phyloP scores from a whole-genome alignment of 2,329 filamentous ascomycete genomes.

The Cyclaneusma minus region DNA sequence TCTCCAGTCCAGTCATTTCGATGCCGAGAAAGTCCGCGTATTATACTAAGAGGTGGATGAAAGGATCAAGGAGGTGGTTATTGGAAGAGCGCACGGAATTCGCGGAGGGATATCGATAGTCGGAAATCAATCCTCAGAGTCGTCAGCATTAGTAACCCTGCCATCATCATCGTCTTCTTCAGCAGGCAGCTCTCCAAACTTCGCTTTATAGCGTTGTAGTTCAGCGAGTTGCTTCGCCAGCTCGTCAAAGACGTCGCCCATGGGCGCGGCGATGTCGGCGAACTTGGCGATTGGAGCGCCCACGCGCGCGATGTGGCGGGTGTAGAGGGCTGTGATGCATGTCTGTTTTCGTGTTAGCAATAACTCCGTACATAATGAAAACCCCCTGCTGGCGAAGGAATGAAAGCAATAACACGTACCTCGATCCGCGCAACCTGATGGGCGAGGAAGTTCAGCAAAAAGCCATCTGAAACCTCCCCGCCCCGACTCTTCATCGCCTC shows the following conservation, averaged over 20 bases:
- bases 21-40: too few relatives aligned
- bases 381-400: background rate
- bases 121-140: too few relatives aligned
- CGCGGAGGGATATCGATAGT: too few relatives aligned
- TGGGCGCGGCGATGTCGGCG: constrained; percentile 61
- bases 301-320: constrained; percentile 67
- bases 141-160: too few relatives aligned
- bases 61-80: too few relatives aligned
- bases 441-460: constrained; percentile 79
- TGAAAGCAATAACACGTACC: constrained; percentile 30
- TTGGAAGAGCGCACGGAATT: too few relatives aligned
- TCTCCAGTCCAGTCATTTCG: too few relatives aligned
- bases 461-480: constrained; percentile 76
- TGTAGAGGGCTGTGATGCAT: constrained; percentile 61
- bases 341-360: constrained; percentile 34
- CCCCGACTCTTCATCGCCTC: constrained; percentile 58
- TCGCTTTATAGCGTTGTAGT: constrained; percentile 42
- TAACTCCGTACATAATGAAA: background rate
- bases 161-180: too few relatives aligned
- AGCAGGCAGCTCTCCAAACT: constrained; percentile 29
- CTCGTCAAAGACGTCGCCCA: constrained; percentile 51
- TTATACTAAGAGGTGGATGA: too few relatives aligned
- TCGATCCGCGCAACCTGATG: constrained; percentile 94
- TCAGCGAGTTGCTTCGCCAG: constrained; percentile 47
- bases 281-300: constrained; percentile 45